These are phyloP conservation scores for Cicer pinnatifidum DNA, from an alignment of 306 rosid species.

Conservation along the genomic window DNA sequence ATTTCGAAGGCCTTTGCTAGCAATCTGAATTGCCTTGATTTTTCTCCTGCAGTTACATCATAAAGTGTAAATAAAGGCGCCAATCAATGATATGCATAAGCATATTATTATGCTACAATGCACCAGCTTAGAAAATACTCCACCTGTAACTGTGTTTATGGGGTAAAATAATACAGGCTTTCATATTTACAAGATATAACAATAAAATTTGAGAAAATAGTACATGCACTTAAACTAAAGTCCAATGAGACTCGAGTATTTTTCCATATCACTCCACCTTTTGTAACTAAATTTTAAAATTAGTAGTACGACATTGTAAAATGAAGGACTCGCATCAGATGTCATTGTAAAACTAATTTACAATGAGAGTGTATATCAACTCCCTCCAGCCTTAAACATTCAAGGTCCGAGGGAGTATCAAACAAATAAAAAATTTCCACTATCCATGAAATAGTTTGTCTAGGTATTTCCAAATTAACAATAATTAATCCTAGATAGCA, in stretches of 20 bases:
- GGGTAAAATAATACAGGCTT: neutral
- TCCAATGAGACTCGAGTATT: too few relatives aligned
- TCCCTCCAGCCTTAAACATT: neutral
- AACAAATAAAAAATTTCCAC: neutral
- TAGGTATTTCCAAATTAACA: slow-evolving; percentile 2
- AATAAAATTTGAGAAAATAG: neutral
- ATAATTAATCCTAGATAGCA: slow-evolving; percentile 11
- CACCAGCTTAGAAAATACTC: slow-evolving; percentile 4
- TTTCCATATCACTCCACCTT: too few relatives aligned
- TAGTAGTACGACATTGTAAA: too few relatives aligned
- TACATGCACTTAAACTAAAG: too few relatives aligned
- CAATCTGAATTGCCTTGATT: slow-evolving; percentile 43
- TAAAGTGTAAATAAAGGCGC: slow-evolving; percentile 35
- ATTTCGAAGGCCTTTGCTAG: slow-evolving; percentile 43
- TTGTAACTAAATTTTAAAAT: too few relatives aligned
- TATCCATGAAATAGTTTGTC: neutral
- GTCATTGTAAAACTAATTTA: too few relatives aligned
- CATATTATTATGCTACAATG: slow-evolving; percentile 7
- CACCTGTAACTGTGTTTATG: neutral
- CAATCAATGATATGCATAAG: slow-evolving; percentile 39
- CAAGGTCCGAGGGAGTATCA: neutral
- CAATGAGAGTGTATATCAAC: too few relatives aligned
- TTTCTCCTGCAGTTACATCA: slow-evolving; percentile 59
- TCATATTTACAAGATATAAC: neutral
- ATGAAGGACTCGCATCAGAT: too few relatives aligned